These are phyloP conservation scores for Rhodomyrtus tomentosa DNA, from an alignment of 345 rosid genomes.

Conservation along the genomic window DNA sequence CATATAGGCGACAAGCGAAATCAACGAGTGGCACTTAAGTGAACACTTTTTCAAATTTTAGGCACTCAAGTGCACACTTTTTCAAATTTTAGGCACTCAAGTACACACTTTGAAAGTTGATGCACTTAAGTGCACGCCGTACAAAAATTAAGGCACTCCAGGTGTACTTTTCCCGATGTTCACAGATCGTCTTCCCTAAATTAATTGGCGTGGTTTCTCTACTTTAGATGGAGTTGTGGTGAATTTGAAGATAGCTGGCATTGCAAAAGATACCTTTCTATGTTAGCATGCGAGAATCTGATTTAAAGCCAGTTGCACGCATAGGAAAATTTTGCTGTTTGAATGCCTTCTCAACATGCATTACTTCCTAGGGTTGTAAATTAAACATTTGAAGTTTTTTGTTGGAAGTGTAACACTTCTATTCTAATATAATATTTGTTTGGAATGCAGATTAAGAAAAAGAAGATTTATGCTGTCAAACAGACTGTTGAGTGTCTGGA, in stretches of 20 bases:
- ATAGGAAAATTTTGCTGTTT: background rate
- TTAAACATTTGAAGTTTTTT: background rate
- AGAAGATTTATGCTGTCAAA: conserved; percentile 26
- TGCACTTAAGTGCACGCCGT: no score
- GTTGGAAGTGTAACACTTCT: background rate
- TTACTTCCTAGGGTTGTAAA: background rate
- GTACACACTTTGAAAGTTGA: no score
- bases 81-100: no score
- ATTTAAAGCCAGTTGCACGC: no score
- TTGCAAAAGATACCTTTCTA: background rate
- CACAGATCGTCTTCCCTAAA: background rate
- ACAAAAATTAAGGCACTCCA: no score
- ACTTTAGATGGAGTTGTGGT: background rate
- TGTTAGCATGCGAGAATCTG: no score
- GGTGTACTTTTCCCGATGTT: no score
- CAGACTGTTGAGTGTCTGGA: conserved; percentile 14
- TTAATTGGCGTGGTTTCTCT: background rate
- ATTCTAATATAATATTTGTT: background rate
- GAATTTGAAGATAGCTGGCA: background rate
- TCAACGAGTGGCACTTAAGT: no score
- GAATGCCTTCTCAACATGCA: background rate
- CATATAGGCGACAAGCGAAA: no score
- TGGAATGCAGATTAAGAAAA: conserved; percentile 41
- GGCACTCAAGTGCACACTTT: no score
- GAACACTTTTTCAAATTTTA: no score